A percentile compares a stretch with the other conserved stretches of the same genome.
Conservation (phyloP, 371 early-diverging fungal species). For the Thermomucor indicae-seudaticae region DNA sequence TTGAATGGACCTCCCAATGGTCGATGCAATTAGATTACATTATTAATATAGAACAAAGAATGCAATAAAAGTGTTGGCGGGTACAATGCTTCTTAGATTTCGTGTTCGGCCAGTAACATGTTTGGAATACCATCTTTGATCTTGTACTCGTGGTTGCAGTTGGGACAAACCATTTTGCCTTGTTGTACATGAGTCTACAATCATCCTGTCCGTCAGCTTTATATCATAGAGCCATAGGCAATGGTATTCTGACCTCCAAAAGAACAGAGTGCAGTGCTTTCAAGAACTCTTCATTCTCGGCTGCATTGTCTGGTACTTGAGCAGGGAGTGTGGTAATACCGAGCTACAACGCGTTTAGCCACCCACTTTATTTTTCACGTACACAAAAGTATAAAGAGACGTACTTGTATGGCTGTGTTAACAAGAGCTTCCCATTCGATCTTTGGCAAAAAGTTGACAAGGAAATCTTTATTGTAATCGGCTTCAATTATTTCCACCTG, state of each 20-base stretch:
- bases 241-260: constrained; percentile 62
- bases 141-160: constrained; percentile 86
- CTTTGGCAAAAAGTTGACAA: constrained; percentile 77
- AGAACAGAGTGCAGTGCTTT: constrained; percentile 71
- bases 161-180: constrained; percentile 89
- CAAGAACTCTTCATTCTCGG: constrained; percentile 70
- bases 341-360: constrained; percentile 34
- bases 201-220: background rate
- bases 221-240: background rate
- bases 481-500: constrained; percentile 80
- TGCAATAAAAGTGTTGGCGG: too few species aligned
- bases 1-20: constrained; percentile 79
- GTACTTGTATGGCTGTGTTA: constrained; percentile 70
- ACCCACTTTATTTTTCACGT: too few species aligned
- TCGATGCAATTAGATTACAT: constrained; percentile 46
- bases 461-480: constrained; percentile 85
- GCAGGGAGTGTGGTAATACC: constrained; percentile 65
- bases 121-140: constrained; percentile 95
- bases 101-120: constrained; percentile 94
- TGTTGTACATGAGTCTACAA: constrained; percentile 77
- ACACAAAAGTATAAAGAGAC: too few species aligned
- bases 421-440: constrained; percentile 85
- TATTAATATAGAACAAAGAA: too few species aligned
- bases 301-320: constrained; percentile 67
- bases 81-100: constrained; percentile 72